Evolutionary conservation across 1,284 basidiomycete genomes (phyloP).

Genomic region (Puccinia coronata): DNA sequence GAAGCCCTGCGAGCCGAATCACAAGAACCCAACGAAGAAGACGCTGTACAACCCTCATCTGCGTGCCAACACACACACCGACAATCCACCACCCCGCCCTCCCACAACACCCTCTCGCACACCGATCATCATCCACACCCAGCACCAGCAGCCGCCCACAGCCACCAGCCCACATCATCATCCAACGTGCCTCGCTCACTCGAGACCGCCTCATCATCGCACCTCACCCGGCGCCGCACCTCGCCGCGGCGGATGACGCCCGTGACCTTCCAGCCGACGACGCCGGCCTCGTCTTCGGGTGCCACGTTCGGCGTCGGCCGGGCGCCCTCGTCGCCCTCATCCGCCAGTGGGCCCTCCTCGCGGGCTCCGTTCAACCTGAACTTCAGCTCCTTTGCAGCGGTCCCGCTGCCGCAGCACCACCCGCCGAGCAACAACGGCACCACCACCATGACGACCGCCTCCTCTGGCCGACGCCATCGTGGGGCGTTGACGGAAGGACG

Average conservation of each 20-base stretch:
- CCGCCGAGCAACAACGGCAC: too few relatives aligned
- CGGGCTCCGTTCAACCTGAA: constrained; percentile 11
- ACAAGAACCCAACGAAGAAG: constrained; percentile 38
- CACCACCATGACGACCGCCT: background rate
- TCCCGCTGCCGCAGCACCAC: background rate
- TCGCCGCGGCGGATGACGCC: background rate
- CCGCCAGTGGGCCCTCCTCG: background rate
- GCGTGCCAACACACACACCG: background rate
- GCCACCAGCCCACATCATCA: background rate
- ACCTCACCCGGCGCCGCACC: background rate
- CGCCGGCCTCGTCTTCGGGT: background rate
- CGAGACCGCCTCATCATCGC: background rate
- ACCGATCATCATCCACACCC: background rate
- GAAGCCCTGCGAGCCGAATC: constrained; percentile 43
- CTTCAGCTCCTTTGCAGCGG: constrained; percentile 2
- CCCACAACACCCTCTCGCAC: background rate
- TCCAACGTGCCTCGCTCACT: too few relatives aligned
- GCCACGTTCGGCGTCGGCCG: background rate
- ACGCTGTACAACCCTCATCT: background rate
- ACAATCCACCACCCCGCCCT: background rate
- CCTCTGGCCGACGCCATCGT: background rate
- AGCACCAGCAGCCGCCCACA: too few relatives aligned
- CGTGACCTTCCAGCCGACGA: background rate
- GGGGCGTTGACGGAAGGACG: background rate
- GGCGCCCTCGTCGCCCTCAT: background rate